These are phyloP conservation scores for Ormosia emarginata DNA, from an alignment of 306 rosid genomes.

Conservation along the genomic window DNA sequence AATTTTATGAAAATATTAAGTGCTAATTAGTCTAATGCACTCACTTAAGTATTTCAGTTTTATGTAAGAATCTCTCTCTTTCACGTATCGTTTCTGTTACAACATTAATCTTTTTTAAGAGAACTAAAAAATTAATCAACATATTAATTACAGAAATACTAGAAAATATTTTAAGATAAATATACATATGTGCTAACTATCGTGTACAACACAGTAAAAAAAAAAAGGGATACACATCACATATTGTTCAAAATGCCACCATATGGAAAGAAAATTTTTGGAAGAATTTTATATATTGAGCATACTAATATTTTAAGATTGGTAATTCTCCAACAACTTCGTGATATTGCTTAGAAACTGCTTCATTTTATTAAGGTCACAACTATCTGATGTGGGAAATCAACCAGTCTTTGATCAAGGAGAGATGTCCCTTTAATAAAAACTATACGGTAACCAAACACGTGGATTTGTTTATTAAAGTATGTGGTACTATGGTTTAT, in stretches of 20 bases:
- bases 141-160: background rate
- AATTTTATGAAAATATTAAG: too few relatives aligned
- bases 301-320: background rate
- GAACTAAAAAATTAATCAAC: background rate
- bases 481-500: conserved; percentile 26
- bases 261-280: background rate
- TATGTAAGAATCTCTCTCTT: too few relatives aligned
- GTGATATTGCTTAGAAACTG: conserved; percentile 34
- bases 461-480: conserved; percentile 36
- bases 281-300: background rate
- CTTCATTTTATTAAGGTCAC: conserved; percentile 29
- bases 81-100: background rate
- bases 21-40: too few relatives aligned
- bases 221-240: background rate
- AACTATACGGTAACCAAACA: conserved; percentile 56
- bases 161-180: background rate
- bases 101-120: background rate
- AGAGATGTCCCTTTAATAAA: conserved; percentile 60
- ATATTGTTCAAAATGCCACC: background rate
- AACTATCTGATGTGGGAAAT: conserved; percentile 28
- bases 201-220: background rate
- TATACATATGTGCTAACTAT: background rate
- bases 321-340: conserved; percentile 33
- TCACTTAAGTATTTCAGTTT: too few relatives aligned
- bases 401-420: conserved; percentile 43